phyloP scores from a whole-genome alignment of 78 protist genomes.

The Dictyostelium capitatum region DNA sequence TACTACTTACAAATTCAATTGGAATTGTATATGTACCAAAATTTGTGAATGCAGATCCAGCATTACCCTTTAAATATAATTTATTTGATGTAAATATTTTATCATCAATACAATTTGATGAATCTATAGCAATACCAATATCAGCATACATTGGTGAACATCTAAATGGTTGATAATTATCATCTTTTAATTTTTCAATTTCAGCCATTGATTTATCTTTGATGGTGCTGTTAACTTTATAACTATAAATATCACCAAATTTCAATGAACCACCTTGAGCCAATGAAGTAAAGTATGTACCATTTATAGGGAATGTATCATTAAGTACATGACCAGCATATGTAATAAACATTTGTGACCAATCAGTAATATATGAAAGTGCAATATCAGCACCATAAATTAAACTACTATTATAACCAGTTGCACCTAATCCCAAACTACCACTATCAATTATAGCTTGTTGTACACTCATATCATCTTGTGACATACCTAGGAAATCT shows the following conservation, averaged over 20 bases:
- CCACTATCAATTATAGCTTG: not conserved
- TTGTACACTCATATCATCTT: slow-evolving; percentile 59
- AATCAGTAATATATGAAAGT: not conserved
- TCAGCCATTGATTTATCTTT: not conserved
- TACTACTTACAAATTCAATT: slow-evolving; percentile 23
- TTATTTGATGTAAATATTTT: not conserved
- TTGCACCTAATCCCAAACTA: slow-evolving; percentile 6
- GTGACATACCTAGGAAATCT: slow-evolving; percentile 25
- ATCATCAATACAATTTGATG: not conserved
- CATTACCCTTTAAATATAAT: not conserved
- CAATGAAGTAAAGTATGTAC: not conserved
- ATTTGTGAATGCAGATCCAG: not conserved
- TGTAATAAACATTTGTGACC: slow-evolving; percentile 12
- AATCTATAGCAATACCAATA: not conserved
- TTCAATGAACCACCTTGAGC: not conserved
- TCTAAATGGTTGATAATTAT: slow-evolving; percentile 2
- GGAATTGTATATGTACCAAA: slow-evolving; percentile 44
- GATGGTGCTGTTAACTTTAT: not conserved
- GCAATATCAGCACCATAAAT: slow-evolving; percentile 16
- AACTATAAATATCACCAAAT: slow-evolving; percentile 17
- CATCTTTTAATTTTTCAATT: not conserved
- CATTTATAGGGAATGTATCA: not conserved
- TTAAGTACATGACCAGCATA: not conserved
- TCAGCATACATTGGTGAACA: slow-evolving; percentile 11
- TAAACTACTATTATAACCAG: slow-evolving; percentile 7